Conservation (phyloP, 1,139 yeast genomes). For the Hyphopichia fennica region DNA sequence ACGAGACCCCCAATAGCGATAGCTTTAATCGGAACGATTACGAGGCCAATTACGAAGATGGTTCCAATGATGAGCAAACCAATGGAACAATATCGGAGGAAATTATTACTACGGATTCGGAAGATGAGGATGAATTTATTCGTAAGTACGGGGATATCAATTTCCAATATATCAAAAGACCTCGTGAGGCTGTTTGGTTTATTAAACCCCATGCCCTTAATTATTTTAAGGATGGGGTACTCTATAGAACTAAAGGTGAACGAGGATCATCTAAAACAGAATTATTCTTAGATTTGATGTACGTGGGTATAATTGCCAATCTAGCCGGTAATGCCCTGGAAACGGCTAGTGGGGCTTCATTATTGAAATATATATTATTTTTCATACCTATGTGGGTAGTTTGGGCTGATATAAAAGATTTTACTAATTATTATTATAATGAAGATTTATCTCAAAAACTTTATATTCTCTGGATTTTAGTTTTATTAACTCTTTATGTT, state of each 20-base stretch:
- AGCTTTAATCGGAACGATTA: neutral
- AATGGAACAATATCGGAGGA: conserved; percentile 8
- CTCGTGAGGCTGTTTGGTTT: conserved; percentile 45
- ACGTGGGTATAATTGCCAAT: conserved; percentile 65
- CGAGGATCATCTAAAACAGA: conserved; percentile 54
- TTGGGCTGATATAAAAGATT: conserved; percentile 66
- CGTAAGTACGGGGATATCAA: conserved; percentile 51
- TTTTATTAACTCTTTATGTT: conserved; percentile 50
- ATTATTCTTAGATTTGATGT: conserved; percentile 60
- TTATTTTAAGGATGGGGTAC: conserved; percentile 57
- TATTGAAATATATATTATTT: conserved; percentile 50
- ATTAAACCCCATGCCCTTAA: conserved; percentile 61
- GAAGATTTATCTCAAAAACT: conserved; percentile 59
- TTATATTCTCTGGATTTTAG: conserved; percentile 55
- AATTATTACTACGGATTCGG: conserved; percentile 8
- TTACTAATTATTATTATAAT: conserved; percentile 63
- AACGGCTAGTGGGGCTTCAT: conserved; percentile 47
- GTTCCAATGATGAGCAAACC: neutral
- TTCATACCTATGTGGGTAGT: conserved; percentile 63
- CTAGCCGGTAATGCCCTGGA: conserved; percentile 57
- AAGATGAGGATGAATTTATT: conserved; percentile 49
- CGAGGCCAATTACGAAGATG: too few relatives aligned
- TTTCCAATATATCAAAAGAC: conserved; percentile 49
- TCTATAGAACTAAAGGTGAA: conserved; percentile 58
- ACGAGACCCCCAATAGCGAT: too few relatives aligned